Base-by-base conservation (phyloP, 2,329 filamentous ascomycete species). In the Paraphoma chrysanthemicola region DNA sequence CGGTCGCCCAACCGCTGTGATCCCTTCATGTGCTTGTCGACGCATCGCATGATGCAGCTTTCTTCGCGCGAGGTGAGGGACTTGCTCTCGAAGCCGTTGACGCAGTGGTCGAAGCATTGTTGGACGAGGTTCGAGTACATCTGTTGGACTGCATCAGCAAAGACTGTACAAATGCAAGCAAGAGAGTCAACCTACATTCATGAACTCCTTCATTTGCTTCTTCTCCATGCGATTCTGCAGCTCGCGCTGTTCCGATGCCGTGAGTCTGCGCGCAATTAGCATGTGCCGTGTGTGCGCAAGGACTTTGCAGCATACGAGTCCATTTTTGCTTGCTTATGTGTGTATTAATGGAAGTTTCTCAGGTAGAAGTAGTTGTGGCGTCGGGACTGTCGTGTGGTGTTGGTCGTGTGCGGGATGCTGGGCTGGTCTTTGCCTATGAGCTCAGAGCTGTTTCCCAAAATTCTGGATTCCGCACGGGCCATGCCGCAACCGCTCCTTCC, bases 191-290 rank as follows among this genome's bases (percentile, higher is more conserved):
- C 92, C 70, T 85, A 98, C 95, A 72, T 88, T 91, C 90, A 98
- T 97, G 77, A 99, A 98, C 78, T 98, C 94, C 83, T 97, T 97
- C 85, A 99, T 92, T 82, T 99, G 95, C 82, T 95, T 96, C 82
- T 91, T 91, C 84, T 98, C 93, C 87, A 99, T 93, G 80, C 95
- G 92, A 81, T 87, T 82, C 81, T 96, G 90, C 76, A 99, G 90
- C 85, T 95, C 92, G 82, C 92, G 91, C 84, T 96, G 91, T 85
- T 98, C 94, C 71, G 87, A 79, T 71, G 85, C 77, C 68, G 86
- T 91, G 77, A 96, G 90, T 69, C 88, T 90, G 48, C 48, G 45
- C 8, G 44, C 30, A 46, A 54, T 71, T 60, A 69, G 64, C 51
- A 53, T 43, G 23, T 4, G 7, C 23, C 3, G 39, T 3, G 23